Base-by-base conservation (phyloP, 2,329 filamentous ascomycete genomes). In the Dactylellina sp. region DNA sequence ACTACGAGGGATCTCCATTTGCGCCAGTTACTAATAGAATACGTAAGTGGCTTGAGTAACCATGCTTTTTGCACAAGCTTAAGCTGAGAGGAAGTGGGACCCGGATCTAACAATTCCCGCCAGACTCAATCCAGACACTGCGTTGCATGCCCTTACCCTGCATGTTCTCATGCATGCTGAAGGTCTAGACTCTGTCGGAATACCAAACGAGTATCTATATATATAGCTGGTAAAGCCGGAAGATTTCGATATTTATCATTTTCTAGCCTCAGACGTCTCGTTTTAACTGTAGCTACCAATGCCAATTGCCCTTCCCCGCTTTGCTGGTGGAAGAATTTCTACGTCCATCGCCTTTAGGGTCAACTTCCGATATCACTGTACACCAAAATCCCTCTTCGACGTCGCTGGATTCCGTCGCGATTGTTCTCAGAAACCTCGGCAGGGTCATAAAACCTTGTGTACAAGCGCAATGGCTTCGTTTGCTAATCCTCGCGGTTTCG, bases 401-500 rank as follows among this genome's bases (percentile, higher is more conserved):
- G 12, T 12, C 32, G 12, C 37, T 16, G 12, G 3, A 40, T 14
- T 14, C 14, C 12, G 12, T 16, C 37, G 11, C 5, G 12, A 14
- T 6, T 14, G 12, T 16, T 3, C 12, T 40, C 12, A 5, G 5
- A 40, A 6, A 40, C 37, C 12, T 14, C n/a, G 11, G 14, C 37
- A 12, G 9, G 4, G 14, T 3, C n/a, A 40, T 40, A 40, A 40
- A 40, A 14, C 6, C 14, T 7, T 16, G 12, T 16, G 12, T 40
- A 16, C 5, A 12, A 16, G 4, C 11, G 39, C 9, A 28, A 71
- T 57, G 44, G 49, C 46, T 16, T 25, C 44, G 4, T 16, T n/a
- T n/a, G n/a, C 39, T 9, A 35, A 18, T 18, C 60, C 68, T 12
- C 68, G 60, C 18, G 83, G 83, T 32, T 90, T 90, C 78, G 85